Evolutionary conservation across 306 rosid genomes (phyloP), one percentile per base, ranked within the genome.

Genomic region (Quercus aquifolioides): DNA sequence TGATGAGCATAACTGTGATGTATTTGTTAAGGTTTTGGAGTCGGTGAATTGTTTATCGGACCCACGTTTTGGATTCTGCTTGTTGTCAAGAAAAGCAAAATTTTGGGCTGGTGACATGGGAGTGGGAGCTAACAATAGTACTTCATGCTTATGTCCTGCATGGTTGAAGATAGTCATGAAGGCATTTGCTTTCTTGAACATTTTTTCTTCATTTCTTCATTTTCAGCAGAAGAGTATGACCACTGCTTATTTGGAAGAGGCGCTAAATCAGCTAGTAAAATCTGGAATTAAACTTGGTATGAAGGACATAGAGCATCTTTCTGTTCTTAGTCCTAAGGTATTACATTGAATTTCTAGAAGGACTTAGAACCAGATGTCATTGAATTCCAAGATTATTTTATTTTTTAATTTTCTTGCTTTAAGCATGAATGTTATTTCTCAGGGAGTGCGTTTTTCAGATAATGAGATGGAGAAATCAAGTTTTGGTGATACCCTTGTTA

Each of bases 101-200:
- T 73, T 77, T 69, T 74, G 79, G 76, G 83, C 82, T 69, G 62
- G 74, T 73, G 83, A 63, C 46, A 49, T 75, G 58, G 80, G 81
- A 15, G 49, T 64, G 51, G 71, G 46, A 71, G 74, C 35, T 12
- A 54, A 76, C 17, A 58, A 63, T 63, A 82, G 76, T 62, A 77
- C 49, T 85, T 77, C 86, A 25, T 94, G 97, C 84, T 56, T 87
- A 82, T 94, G 98, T 84, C 94, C 98, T 13, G 81, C 43, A 9
- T 94, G 98, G 98, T 83, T 92, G 96, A 94, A 92, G 90, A 85
- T 58, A 18, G 73, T 80, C 41, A 58, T 92, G 89, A 89, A 94
- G 88, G 85, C 94, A 14, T 91, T 92, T 85, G 76, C 94, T 80
- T 94, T 90, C 85, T 52, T 92, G 20, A 94, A 94, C 70, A 81